Evolutionary conservation across 768 basidiomycete genomes (phyloP), one percentile per base, ranked within the genome.

Genomic region (Lactarius psammicola): DNA sequence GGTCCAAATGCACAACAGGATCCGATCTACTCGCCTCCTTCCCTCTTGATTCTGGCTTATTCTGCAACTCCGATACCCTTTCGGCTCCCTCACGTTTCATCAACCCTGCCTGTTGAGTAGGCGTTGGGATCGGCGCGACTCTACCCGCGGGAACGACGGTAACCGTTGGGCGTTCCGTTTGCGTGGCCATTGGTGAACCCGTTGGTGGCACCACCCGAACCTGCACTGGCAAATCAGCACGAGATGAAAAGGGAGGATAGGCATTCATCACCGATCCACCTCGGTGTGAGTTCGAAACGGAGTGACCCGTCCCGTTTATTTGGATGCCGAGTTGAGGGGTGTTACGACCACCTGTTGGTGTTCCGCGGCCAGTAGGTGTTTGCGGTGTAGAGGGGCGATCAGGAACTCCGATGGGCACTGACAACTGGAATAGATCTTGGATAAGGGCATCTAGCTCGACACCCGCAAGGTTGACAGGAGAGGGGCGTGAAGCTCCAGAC

Each of bases 231-330:
- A 59, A 63, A 59, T 70, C 64, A 70, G 69, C 57, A 60, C 51
- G 60, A 60, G 62, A 70, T 60, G 69, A 69, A 70, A 46, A 8
- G 33, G 55, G 13, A 62, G 23, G 44, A 60, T 55, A 69, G 64
- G 69, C 51, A 66, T 30, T 38, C 69, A 70, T 69, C 69, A 70
- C 69, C 68, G 64, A 70, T 69, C 68, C 51, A 70, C 69, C 69
- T 70, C 67, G 20, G n/a, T 34, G n/a, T 62, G 69, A 18, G 56
- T 68, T 69, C 31, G 55, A n/a, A 26, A 20, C 55, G 51, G 62
- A 17, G 15, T 53, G 17, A 44, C 56, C 36, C 53, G 61, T 61
- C 55, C 62, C 58, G 18, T 68, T 64, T 6, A 49, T 64, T 11
- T 68, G 56, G 42, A 60, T 55, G 42, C 15, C 51, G 7, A 61